These are phyloP conservation scores for Iberis pinnata DNA, from an alignment of 345 rosid species.

Conservation along the genomic window DNA sequence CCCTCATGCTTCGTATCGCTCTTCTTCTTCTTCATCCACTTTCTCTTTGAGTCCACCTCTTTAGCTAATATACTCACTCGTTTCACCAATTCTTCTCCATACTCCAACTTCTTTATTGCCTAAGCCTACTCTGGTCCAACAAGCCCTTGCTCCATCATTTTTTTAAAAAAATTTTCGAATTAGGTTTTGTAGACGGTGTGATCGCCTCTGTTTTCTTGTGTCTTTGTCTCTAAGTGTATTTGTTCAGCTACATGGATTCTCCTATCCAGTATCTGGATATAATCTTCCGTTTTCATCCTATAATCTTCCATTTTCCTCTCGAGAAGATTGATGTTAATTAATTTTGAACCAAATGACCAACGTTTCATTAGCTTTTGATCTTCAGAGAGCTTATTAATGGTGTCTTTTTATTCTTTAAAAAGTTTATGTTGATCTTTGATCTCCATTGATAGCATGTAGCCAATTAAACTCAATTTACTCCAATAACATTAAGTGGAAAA, in stretches of 20 bases:
- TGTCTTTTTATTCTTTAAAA: constrained; percentile 29
- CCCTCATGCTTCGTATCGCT: constrained; percentile 28
- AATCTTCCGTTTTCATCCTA: not conserved
- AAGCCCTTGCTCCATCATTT: constrained; percentile 28
- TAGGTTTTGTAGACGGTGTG: not conserved
- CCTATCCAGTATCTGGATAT: not conserved
- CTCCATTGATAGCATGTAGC: constrained; percentile 21
- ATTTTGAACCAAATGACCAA: not conserved
- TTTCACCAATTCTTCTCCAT: constrained; percentile 20
- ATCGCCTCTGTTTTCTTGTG: constrained; percentile 2
- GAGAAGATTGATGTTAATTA: not conserved
- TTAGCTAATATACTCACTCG: constrained; percentile 33
- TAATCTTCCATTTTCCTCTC: not conserved
- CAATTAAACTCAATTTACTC: not conserved
- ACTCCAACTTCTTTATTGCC: constrained; percentile 34
- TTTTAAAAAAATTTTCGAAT: constrained; percentile 29
- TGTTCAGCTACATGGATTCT: not conserved
- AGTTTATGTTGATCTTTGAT: constrained; percentile 33
- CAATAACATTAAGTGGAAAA: not conserved
- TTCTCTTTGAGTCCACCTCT: constrained; percentile 42
- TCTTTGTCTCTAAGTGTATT: constrained; percentile 13
- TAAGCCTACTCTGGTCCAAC: constrained; percentile 33
- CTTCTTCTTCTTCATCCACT: constrained; percentile 31
- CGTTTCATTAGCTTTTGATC: constrained; percentile 25
- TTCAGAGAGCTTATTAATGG: constrained; percentile 22